Conservation (phyloP, 768 basidiomycete genomes). For the Pulveroboletus sp. region DNA sequence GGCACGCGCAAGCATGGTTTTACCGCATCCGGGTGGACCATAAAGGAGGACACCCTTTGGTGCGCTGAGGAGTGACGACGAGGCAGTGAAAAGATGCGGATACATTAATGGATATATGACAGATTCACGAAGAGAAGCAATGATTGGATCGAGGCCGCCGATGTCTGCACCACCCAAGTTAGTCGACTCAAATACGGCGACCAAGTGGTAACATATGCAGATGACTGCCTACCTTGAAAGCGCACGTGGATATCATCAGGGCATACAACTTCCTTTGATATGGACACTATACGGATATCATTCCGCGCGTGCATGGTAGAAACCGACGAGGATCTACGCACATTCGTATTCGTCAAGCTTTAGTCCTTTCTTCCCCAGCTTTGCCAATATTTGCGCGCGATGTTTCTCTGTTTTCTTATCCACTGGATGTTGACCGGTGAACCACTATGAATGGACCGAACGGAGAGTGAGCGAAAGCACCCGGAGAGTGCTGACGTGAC, state of each 20-base stretch:
- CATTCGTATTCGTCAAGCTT: slow-evolving; percentile 90
- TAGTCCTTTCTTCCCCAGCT: slow-evolving; percentile 64
- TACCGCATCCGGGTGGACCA: slow-evolving; percentile 97
- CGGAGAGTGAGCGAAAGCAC: neutral
- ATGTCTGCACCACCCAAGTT: slow-evolving; percentile 50
- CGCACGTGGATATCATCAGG: slow-evolving; percentile 80
- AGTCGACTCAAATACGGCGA: neutral
- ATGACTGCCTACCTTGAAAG: slow-evolving; percentile 56
- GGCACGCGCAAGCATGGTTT: slow-evolving; percentile 99
- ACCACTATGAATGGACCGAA: slow-evolving; percentile 47
- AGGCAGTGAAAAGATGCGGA: slow-evolving; percentile 78
- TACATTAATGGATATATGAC: slow-evolving; percentile 93
- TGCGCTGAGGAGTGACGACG: slow-evolving; percentile 78
- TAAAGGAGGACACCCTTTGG: slow-evolving; percentile 96
- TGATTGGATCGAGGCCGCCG: slow-evolving; percentile 89
- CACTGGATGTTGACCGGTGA: slow-evolving; percentile 47
- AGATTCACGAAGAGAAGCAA: slow-evolving; percentile 86
- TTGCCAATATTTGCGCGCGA: slow-evolving; percentile 64
- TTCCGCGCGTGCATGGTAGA: neutral
- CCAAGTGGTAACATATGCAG: neutral
- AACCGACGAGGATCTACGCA: slow-evolving; percentile 34
- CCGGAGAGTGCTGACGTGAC: neutral
- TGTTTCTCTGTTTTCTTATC: slow-evolving; percentile 64
- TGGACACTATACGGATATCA: slow-evolving; percentile 51
- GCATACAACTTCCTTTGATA: slow-evolving; percentile 90